Conservation (phyloP, 2,329 filamentous ascomycete genomes). For the Bipolaris zeicola region DNA sequence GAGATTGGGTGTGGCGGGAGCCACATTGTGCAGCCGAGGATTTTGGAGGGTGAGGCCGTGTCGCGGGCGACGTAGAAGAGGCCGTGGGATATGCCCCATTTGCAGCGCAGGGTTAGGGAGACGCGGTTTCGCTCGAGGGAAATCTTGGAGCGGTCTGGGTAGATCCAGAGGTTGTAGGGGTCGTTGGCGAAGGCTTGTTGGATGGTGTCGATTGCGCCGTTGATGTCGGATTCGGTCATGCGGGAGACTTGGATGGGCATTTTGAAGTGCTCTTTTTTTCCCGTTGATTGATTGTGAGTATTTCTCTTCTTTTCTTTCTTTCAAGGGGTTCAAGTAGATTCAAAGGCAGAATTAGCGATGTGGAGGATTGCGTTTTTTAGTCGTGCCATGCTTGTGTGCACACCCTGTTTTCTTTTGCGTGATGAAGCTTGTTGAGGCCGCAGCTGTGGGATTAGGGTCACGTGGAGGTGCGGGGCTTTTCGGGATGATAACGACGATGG, state of each 20-base stretch:
- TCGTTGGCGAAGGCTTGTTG: conserved; percentile 70
- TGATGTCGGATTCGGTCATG: conserved; percentile 65
- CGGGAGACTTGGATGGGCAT: conserved; percentile 61
- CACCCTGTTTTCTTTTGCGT: too few relatives aligned
- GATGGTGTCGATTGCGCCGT: conserved; percentile 67
- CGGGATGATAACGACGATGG: too few relatives aligned
- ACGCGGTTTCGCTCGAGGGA: background rate
- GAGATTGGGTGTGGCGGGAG: conserved; percentile 60
- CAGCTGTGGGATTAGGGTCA: too few relatives aligned
- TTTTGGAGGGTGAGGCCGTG: conserved; percentile 52
- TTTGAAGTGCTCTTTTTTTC: background rate
- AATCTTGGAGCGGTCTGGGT: conserved; percentile 59
- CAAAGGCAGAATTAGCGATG: too few relatives aligned
- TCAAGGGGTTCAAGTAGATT: too few relatives aligned
- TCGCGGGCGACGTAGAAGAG: conserved; percentile 74
- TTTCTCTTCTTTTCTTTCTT: too few relatives aligned
- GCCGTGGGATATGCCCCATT: conserved; percentile 72
- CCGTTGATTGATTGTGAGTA: too few relatives aligned
- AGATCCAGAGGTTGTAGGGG: conserved; percentile 71
- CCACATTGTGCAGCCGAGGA: conserved; percentile 77
- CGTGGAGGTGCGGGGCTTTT: too few relatives aligned
- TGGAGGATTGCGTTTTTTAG: too few relatives aligned
- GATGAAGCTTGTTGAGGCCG: too few relatives aligned
- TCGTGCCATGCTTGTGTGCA: too few relatives aligned
- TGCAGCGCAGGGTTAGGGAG: conserved; percentile 64